Percentiles rank a stretch among this genome's conserved stretches.
These are phyloP conservation scores for Vinca minor DNA, from an alignment of 257 asterid species.

Conservation along the genomic window DNA sequence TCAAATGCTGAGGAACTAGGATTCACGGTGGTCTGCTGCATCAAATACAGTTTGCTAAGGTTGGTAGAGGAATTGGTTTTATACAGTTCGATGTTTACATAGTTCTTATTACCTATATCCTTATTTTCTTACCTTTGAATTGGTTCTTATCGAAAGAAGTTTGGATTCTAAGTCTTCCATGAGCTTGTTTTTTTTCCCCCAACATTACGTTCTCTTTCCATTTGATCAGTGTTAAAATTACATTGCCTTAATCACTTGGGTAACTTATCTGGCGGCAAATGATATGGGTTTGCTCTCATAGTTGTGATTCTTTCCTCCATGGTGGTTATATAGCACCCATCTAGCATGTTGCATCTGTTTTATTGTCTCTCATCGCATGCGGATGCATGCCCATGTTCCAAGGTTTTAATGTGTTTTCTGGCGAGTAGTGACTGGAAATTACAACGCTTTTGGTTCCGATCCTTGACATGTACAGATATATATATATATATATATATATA, in stretches of 20 bases:
- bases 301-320: neutral
- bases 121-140: neutral
- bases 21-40: neutral
- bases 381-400: neutral
- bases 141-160: neutral
- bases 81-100: neutral
- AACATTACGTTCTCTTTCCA: too few species aligned
- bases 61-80: slow-evolving; percentile 4
- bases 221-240: neutral
- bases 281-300: neutral
- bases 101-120: neutral
- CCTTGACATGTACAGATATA: slow-evolving; percentile 11
- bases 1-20: slow-evolving; percentile 3
- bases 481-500: too few species aligned
- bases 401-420: neutral
- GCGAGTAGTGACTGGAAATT: neutral
- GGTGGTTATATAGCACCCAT: neutral
- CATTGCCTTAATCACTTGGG: neutral
- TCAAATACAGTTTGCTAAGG: slow-evolving; percentile 18
- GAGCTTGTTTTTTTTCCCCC: too few species aligned
- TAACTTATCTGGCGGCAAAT: slow-evolving; percentile 1
- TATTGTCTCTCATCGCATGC: neutral
- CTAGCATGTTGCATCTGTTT: neutral
- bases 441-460: neutral
- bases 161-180: too few species aligned